Evolutionary conservation across 2,329 filamentous ascomycete species (phyloP), one percentile per base, ranked within the genome.

Genomic region (Penicillium sp.): DNA sequence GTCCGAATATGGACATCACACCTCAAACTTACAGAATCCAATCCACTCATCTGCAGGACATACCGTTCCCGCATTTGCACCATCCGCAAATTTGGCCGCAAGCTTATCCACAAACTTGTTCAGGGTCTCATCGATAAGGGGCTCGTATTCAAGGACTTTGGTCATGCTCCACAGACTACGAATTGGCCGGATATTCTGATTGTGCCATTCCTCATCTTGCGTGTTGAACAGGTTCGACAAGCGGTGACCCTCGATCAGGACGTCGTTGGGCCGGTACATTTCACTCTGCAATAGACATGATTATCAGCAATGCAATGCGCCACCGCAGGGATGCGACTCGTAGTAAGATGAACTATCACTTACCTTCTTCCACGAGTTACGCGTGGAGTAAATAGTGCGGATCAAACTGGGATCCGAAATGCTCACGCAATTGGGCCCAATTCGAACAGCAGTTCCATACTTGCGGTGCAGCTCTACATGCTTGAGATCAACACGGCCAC

Each of bases 371-470:
- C 59, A 60, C 36, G 57, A 48, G 44, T 56, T 60, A 11, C 60
- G 51, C 4, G 60, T 62, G 13, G 61, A 57, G 31, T 74, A 76
- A 7, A 75, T 59, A 1, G 62, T 65, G 40, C 69, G 69, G 53
- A 72, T 69, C 28, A 75, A 46, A 31, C 69, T 64, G 0, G 73
- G 72, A 3, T 68, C 64, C 44, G 73, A 68, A n/a, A 76, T 59
- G 45, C 71, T 69, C 14, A 76, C 59, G 7, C 69, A 57, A 25
- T 72, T 72, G 3, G 74, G 75, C 2, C 68, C 72, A 22, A 75
- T 68, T 6, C 69, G 69, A 1, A 76, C 71, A 5, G 72, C 66
- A 1, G 68, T 67, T 0, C 74, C 74, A 57, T 76, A 70, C 50
- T 68, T 64, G 1, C 65, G 63, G 51, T 76, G 74, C 16, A 73